Evolutionary conservation across 2,329 filamentous ascomycete species (phyloP).

Genomic region (Claviceps sp.): DNA sequence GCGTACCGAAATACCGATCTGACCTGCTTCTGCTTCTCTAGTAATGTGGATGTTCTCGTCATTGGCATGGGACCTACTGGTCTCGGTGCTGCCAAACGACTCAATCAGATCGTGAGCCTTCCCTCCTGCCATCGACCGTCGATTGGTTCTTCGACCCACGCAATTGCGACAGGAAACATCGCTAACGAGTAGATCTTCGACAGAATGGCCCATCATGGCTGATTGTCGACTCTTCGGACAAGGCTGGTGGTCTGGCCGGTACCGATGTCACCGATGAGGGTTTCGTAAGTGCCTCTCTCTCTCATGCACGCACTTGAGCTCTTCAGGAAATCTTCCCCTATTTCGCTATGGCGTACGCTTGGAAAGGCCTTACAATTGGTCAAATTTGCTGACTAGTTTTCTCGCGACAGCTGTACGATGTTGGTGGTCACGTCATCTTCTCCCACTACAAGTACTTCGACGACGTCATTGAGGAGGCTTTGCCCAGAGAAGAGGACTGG

Average conservation of each 20-base stretch:
- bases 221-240: conserved; percentile 86
- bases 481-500: conserved; percentile 91
- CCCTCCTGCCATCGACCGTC: conserved; percentile 12
- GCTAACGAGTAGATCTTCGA: conserved; percentile 13
- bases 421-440: conserved; percentile 97
- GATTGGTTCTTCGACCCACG: conserved; percentile 2
- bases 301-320: neutral
- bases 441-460: conserved; percentile 99
- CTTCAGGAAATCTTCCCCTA: too few species aligned
- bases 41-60: conserved; percentile 90
- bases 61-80: conserved; percentile 97
- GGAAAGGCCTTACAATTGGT: too few species aligned
- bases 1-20: conserved; percentile 8
- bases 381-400: neutral
- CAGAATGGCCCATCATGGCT: conserved; percentile 90
- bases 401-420: conserved; percentile 75
- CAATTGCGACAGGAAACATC: conserved; percentile 1
- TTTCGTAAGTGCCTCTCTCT: conserved; percentile 56
- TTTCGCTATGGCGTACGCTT: neutral
- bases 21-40: conserved; percentile 22
- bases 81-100: conserved; percentile 92
- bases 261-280: conserved; percentile 92
- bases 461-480: conserved; percentile 93
- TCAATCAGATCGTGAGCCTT: conserved; percentile 77
- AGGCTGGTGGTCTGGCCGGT: conserved; percentile 86